phyloP scores from a whole-genome alignment of 495 filamentous ascomycete species.

The Penicillium soppii region DNA sequence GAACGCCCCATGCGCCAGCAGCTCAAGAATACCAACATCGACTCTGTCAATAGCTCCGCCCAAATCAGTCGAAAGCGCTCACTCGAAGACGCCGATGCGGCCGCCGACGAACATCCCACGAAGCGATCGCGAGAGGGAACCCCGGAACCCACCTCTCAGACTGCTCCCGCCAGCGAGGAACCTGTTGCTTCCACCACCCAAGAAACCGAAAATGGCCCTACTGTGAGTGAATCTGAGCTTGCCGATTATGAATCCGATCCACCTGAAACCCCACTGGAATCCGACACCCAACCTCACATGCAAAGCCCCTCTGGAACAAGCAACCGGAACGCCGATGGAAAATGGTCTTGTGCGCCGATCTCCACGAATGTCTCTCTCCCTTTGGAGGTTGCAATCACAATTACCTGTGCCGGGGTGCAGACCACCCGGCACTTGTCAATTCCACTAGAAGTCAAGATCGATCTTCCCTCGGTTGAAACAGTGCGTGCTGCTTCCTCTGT shows the following conservation, averaged over 20 bases:
- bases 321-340: neutral
- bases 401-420: neutral
- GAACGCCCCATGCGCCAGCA: slow-evolving; percentile 61
- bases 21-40: slow-evolving; percentile 60
- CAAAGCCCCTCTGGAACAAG: neutral
- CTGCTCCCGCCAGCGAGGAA: neutral
- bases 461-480: neutral
- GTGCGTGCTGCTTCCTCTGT: no score
- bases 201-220: neutral
- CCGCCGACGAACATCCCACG: slow-evolving; percentile 19
- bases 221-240: slow-evolving; percentile 17
- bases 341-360: neutral
- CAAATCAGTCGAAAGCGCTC: slow-evolving; percentile 52
- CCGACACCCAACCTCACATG: neutral
- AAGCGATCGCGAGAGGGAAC: slow-evolving; percentile 50
- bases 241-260: neutral
- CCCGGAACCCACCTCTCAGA: slow-evolving; percentile 4
- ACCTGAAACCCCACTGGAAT: neutral
- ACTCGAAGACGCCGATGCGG: slow-evolving; percentile 37
- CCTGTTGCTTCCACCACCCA: neutral
- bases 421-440: neutral
- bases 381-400: neutral
- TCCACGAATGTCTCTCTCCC: neutral
- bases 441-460: neutral
- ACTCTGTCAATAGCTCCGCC: slow-evolving; percentile 14